These are phyloP conservation scores for Fusarium sp. DNA, from an alignment of 2,329 filamentous ascomycete species.

Conservation along the genomic window DNA sequence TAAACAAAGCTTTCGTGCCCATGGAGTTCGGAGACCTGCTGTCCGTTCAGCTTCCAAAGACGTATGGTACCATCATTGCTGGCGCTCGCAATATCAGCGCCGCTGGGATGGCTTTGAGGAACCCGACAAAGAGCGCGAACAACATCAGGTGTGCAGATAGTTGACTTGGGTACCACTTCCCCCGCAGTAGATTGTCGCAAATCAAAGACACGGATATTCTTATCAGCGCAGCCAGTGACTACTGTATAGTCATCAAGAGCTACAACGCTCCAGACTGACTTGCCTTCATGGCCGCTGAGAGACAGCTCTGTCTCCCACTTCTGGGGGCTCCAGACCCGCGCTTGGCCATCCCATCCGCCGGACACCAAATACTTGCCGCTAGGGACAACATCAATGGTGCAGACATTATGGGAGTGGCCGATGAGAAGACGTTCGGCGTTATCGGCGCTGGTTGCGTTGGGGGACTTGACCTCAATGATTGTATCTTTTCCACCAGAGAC, in stretches of 20 bases:
- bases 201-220: slow-evolving; percentile 86
- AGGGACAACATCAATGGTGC: slow-evolving; percentile 81
- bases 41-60: slow-evolving; percentile 84
- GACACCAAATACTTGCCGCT: slow-evolving; percentile 82
- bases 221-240: slow-evolving; percentile 92
- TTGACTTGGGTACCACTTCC: slow-evolving; percentile 63
- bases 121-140: slow-evolving; percentile 89
- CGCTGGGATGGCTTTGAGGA: slow-evolving; percentile 78
- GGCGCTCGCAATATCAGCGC: slow-evolving; percentile 93
- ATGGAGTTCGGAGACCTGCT: slow-evolving; percentile 78
- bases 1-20: slow-evolving; percentile 98
- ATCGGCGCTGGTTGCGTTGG: slow-evolving; percentile 72
- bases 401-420: slow-evolving; percentile 89
- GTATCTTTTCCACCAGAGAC: slow-evolving; percentile 91
- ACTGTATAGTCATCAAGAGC: slow-evolving; percentile 83
- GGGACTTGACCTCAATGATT: slow-evolving; percentile 88
- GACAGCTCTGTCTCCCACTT: slow-evolving; percentile 83
- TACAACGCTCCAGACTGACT: slow-evolving; percentile 90
- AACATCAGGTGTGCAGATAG: slow-evolving; percentile 78
- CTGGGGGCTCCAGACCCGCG: slow-evolving; percentile 84
- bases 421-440: slow-evolving; percentile 87
- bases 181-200: slow-evolving; percentile 69
- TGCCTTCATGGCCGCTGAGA: slow-evolving; percentile 78
- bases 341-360: slow-evolving; percentile 92
- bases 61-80: slow-evolving; percentile 92